Conservation (phyloP, 202 grass and related monocot genomes). For the Schoenoplectus tabernaemontani region DNA sequence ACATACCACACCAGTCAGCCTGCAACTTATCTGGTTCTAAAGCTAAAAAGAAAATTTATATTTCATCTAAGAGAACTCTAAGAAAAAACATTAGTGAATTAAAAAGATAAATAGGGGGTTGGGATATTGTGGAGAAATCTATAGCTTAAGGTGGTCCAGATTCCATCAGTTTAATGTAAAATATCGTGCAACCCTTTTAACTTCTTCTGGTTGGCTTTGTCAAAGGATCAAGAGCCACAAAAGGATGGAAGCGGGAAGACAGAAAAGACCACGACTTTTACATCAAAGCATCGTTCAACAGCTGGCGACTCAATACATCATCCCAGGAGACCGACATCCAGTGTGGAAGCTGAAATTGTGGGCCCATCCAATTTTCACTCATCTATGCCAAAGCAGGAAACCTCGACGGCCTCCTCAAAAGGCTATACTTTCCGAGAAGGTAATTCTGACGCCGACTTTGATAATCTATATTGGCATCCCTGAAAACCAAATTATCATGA, state of each 20-base stretch:
- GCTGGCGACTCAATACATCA: constrained; percentile 52
- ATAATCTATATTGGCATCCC: background rate
- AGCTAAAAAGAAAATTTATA: background rate
- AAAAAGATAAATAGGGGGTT: background rate
- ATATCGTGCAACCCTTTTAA: background rate
- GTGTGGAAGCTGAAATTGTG: constrained; percentile 94
- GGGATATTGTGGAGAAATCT: background rate
- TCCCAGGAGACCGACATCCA: constrained; percentile 64
- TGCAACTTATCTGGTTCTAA: background rate
- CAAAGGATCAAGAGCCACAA: constrained; percentile 68
- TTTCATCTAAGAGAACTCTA: background rate
- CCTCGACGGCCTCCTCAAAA: constrained; percentile 87
- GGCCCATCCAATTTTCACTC: constrained; percentile 75
- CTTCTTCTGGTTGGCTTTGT: constrained; percentile 40
- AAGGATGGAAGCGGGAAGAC: constrained; percentile 51
- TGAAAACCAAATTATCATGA: background rate
- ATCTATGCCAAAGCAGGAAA: constrained; percentile 78
- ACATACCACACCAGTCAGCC: background rate
- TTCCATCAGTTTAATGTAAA: background rate
- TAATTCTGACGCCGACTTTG: constrained; percentile 13
- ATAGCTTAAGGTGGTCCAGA: background rate
- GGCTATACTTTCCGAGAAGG: constrained; percentile 97
- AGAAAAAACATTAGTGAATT: background rate
- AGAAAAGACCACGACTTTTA: constrained; percentile 47
- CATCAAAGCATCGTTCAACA: constrained; percentile 48